Evolutionary conservation across 257 asterid species (phyloP).

Genomic region (Solanum pinnatisectum): DNA sequence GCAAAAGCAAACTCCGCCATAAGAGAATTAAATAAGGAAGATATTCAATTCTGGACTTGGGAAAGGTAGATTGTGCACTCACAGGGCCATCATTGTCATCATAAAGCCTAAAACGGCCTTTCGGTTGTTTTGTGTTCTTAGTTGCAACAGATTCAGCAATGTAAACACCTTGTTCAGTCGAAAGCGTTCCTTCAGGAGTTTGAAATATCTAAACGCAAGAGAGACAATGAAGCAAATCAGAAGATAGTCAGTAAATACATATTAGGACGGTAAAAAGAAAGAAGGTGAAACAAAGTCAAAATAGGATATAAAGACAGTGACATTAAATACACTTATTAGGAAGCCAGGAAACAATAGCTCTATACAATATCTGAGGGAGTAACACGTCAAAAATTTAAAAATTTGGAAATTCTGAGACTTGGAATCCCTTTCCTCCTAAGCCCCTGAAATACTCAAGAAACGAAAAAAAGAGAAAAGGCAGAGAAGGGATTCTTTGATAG

Average conservation of each 20-base stretch:
- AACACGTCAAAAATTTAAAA: neutral
- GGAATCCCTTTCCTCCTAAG: neutral
- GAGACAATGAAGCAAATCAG: neutral
- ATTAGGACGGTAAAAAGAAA: neutral
- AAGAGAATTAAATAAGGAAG: neutral
- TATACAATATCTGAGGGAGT: neutral
- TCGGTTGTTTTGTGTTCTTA: slow-evolving; percentile 75
- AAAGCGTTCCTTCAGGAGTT: slow-evolving; percentile 89
- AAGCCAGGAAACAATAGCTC: neutral
- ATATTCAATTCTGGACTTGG: neutral
- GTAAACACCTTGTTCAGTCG: slow-evolving; percentile 90
- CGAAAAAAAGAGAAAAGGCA: neutral
- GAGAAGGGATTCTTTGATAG: neutral
- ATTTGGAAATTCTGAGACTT: neutral
- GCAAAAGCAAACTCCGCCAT: slow-evolving; percentile 4
- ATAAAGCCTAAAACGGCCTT: slow-evolving; percentile 76
- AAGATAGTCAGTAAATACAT: neutral
- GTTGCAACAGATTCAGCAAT: slow-evolving; percentile 71
- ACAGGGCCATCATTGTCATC: slow-evolving; percentile 50
- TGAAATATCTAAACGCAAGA: slow-evolving; percentile 51
- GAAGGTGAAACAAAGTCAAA: neutral
- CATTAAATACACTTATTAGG: neutral
- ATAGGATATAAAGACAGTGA: neutral
- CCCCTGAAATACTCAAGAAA: neutral
- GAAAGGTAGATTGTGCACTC: neutral